Conservation (phyloP, 148 eudicot species). For the Silene latifolia region DNA sequence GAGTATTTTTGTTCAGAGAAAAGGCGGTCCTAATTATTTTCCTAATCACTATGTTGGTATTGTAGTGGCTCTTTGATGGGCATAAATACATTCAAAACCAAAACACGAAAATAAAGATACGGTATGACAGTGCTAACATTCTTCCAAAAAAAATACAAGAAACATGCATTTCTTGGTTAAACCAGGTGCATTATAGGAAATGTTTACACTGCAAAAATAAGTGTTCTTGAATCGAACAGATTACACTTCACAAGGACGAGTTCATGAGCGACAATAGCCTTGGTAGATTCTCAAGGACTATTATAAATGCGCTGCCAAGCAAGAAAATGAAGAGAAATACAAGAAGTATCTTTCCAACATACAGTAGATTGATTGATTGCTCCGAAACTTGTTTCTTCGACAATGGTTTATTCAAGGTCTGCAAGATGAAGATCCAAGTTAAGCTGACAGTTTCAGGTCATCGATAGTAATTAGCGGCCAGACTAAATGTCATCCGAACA, state of each 20-base stretch:
- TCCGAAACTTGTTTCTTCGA: constrained; percentile 21
- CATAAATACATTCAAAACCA: too few relatives aligned
- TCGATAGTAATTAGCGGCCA: neutral
- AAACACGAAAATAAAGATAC: neutral
- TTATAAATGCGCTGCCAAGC: constrained; percentile 52
- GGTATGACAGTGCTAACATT: neutral
- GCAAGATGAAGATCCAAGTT: constrained; percentile 27
- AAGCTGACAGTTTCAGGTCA: neutral
- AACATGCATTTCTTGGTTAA: neutral
- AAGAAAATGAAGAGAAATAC: constrained; percentile 59
- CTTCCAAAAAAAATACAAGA: neutral
- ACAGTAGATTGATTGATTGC: constrained; percentile 30
- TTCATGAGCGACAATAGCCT: constrained; percentile 42
- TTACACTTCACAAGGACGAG: constrained; percentile 31
- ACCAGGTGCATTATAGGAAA: neutral
- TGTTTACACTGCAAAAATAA: neutral
- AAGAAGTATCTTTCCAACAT: constrained; percentile 62
- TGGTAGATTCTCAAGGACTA: constrained; percentile 75
- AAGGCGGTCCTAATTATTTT: too few relatives aligned
- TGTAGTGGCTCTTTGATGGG: neutral
- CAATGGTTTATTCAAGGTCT: constrained; percentile 35
- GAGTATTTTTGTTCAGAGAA: too few relatives aligned
- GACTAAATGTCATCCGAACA: neutral
- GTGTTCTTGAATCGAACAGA: neutral
- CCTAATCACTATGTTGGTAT: neutral